Percentiles rank a stretch among this genome's conserved stretches.
Conservation (phyloP, 2,329 filamentous ascomycete genomes). For the Gnomoniopsis smithogilvyi region DNA sequence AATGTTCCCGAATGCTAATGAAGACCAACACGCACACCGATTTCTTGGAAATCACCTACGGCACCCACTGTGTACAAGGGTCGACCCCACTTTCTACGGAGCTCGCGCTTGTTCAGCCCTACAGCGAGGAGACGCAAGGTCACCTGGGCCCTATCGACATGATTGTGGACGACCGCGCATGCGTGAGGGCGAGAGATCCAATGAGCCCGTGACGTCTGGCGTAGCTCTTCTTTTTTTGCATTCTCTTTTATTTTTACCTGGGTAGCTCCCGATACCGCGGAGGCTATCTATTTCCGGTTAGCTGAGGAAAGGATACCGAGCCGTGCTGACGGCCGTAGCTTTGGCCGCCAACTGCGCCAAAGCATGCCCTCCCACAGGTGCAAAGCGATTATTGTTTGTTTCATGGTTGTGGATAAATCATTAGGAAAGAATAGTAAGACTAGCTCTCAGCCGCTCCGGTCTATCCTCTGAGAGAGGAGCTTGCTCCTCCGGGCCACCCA, state of each 20-base stretch:
- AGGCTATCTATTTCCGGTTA: background rate
- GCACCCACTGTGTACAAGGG: background rate
- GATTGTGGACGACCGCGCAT: background rate
- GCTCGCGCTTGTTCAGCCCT: background rate
- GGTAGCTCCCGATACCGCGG: too few species aligned
- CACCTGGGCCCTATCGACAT: background rate
- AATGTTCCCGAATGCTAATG: too few species aligned
- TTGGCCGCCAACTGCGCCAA: background rate
- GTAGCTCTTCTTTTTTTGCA: background rate
- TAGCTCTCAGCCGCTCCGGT: conserved; percentile 2
- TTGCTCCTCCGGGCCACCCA: conserved; percentile 2
- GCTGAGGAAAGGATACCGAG: background rate
- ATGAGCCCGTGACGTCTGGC: background rate
- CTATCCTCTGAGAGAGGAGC: background rate
- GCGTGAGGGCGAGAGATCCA: background rate
- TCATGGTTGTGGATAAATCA: background rate
- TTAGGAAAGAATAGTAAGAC: background rate
- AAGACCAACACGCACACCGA: too few species aligned
- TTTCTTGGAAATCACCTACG: background rate
- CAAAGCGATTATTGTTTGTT: background rate
- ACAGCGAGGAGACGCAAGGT: background rate
- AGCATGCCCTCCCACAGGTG: background rate
- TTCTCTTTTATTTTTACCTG: background rate
- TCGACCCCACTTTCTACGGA: background rate
- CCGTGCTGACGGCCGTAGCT: background rate